Base-by-base conservation (phyloP, 768 basidiomycete species). In the Trametes villosa region DNA sequence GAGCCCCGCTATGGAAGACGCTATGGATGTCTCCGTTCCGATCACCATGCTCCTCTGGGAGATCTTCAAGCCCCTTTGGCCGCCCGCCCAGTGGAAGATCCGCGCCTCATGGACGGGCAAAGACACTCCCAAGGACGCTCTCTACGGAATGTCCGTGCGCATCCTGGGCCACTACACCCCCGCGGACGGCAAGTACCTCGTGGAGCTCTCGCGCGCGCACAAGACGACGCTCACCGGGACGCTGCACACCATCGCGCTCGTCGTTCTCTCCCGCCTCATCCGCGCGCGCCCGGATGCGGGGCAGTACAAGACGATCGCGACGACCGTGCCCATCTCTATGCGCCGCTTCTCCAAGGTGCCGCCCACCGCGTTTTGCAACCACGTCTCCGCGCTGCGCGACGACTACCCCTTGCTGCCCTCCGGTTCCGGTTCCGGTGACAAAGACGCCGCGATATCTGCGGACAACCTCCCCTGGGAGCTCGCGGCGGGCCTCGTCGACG, bases 71-170 rank as follows among this genome's bases (percentile, higher is more conserved):
- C n/a, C n/a, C n/a, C n/a, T n/a, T n/a, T n/a, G n/a, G n/a, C n/a
- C n/a, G n/a, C n/a, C n/a, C n/a, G n/a, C n/a, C n/a, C n/a, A n/a
- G n/a, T n/a, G n/a, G n/a, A n/a, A n/a, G n/a, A n/a, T n/a, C n/a
- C n/a, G n/a, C n/a, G n/a, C n/a, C n/a, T n/a, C 75, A 3, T 78
- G 76, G 77, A 72, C 76, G 6, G 76, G 72, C 3, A 63, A 72
- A 26, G 41, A 67, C 6, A 69, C 74, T n/a, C 47, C 66, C 13
- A 51, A 22, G 9, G 40, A 62, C 7, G 45, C 54, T 4, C 61
- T 62, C 9, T 51, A 74, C 13, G 60, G 60, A 34, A 71, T 69
- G 17, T 60, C 62, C 24, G 70, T 75, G 34, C 68, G 70, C 34
- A 45, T 78, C 44, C 59, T 75, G 13, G 13, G 13, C n/a, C 30